phyloP scores from a whole-genome alignment of 768 basidiomycete genomes.

The Mycena latifolia region DNA sequence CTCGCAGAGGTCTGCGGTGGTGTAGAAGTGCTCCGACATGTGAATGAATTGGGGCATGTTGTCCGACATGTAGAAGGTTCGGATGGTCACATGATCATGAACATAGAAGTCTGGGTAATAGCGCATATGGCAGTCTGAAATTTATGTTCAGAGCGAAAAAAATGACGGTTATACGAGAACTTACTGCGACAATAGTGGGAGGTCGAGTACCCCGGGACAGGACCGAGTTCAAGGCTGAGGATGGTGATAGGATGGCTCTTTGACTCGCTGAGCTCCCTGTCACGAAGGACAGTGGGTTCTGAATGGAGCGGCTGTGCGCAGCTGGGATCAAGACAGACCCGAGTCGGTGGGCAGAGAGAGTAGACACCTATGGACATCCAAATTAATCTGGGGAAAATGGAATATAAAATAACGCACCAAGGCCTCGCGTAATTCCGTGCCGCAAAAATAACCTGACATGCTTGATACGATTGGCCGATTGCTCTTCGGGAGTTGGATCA shows the following conservation, averaged over 20 bases:
- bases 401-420: slow-evolving; percentile 27
- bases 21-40: slow-evolving; percentile 28
- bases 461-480: slow-evolving; percentile 28
- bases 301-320: not conserved
- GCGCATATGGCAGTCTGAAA: slow-evolving; percentile 42
- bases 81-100: slow-evolving; percentile 28
- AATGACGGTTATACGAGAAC: slow-evolving; percentile 5
- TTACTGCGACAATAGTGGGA: slow-evolving; percentile 44
- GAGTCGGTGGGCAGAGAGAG: too few species aligned
- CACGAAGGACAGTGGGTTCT: not conserved
- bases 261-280: not conserved
- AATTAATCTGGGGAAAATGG: too few species aligned
- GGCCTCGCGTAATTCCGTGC: slow-evolving; percentile 8
- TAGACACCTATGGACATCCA: slow-evolving; percentile 4
- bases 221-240: not conserved
- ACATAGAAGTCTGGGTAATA: slow-evolving; percentile 46
- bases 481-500: slow-evolving; percentile 3
- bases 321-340: slow-evolving; percentile 12
- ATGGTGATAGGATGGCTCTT: not conserved
- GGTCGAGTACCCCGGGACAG: slow-evolving; percentile 35
- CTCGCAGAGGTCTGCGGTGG: slow-evolving; percentile 13
- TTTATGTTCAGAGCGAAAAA: not conserved
- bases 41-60: slow-evolving; percentile 32
- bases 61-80: slow-evolving; percentile 39
- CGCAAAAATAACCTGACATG: slow-evolving; percentile 25